Evolutionary conservation across 192 early-diverging fungal species (phyloP).

Genomic region (Entomortierella chlamydospora): DNA sequence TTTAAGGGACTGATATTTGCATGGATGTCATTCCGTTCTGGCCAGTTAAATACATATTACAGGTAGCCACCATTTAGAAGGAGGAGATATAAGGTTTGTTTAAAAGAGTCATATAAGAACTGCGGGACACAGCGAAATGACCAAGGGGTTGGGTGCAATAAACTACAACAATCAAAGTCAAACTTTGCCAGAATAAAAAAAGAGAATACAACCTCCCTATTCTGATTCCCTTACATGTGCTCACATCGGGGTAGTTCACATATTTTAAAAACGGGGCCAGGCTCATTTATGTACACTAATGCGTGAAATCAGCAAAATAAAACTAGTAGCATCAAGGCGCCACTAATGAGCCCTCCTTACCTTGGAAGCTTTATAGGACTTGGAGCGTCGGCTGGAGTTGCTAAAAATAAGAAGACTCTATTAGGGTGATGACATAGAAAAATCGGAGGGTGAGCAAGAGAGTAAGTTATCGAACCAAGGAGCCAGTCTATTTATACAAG

Average conservation of each 20-base stretch:
- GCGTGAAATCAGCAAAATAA: constrained; percentile 1
- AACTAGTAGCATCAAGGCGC: no score
- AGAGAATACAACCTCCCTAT: neutral
- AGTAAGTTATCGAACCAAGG: neutral
- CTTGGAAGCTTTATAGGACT: constrained; percentile 6
- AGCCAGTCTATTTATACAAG: constrained; percentile 4
- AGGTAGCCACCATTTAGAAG: neutral
- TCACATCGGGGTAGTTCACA: constrained; percentile 22
- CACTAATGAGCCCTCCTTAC: constrained; percentile 31
- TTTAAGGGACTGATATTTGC: constrained; percentile 12
- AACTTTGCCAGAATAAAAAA: neutral
- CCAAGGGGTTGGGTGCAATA: constrained; percentile 14
- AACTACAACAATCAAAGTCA: neutral
- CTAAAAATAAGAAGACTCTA: constrained; percentile 18
- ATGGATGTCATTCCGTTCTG: neutral
- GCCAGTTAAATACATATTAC: neutral
- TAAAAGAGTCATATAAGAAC: neutral
- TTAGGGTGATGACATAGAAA: neutral
- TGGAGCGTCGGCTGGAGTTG: neutral
- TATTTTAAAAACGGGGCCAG: constrained; percentile 16
- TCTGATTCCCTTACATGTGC: constrained; percentile 12
- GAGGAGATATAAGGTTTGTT: neutral
- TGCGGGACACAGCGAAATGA: constrained; percentile 9
- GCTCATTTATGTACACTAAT: neutral
- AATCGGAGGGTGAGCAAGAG: constrained; percentile 14